A percentile compares a stretch with the other conserved stretches of the same genome.
Conservation (phyloP, 345 rosid species). For the Conringia planisiliqua region DNA sequence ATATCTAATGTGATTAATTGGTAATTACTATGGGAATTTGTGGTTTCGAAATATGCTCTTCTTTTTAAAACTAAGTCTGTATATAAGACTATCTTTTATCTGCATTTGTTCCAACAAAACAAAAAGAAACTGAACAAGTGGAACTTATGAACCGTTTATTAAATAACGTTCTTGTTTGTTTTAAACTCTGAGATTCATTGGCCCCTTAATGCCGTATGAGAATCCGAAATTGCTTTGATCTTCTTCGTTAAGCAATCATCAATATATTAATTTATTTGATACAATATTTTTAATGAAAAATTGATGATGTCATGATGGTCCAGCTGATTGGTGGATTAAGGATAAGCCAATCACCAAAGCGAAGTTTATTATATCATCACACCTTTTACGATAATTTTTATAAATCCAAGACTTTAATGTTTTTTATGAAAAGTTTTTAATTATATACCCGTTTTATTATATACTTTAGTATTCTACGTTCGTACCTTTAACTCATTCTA, state of each 20-base stretch:
- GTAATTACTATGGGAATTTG: neutral
- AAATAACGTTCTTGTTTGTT: neutral
- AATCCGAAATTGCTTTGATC: neutral
- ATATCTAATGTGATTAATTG: neutral
- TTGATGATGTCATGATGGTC: slow-evolving; percentile 27
- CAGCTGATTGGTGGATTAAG: slow-evolving; percentile 32
- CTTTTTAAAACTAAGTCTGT: neutral
- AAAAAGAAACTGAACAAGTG: neutral
- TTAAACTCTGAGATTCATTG: neutral
- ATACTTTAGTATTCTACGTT: neutral
- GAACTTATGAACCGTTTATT: neutral
- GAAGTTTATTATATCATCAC: slow-evolving; percentile 7
- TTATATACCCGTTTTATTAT: neutral
- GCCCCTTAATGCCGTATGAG: neutral
- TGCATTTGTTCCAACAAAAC: neutral
- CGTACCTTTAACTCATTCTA: neutral
- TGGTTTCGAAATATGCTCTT: neutral
- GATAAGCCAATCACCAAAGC: slow-evolving; percentile 36
- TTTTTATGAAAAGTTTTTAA: neutral
- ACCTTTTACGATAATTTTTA: slow-evolving; percentile 20
- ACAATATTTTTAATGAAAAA: neutral
- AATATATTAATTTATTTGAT: neutral
- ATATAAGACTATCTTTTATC: neutral
- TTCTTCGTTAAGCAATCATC: slow-evolving; percentile 20
- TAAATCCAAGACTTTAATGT: neutral